These are phyloP conservation scores for Teratosphaeria destructans DNA, from an alignment of 2,329 filamentous ascomycete genomes.

Conservation along the genomic window DNA sequence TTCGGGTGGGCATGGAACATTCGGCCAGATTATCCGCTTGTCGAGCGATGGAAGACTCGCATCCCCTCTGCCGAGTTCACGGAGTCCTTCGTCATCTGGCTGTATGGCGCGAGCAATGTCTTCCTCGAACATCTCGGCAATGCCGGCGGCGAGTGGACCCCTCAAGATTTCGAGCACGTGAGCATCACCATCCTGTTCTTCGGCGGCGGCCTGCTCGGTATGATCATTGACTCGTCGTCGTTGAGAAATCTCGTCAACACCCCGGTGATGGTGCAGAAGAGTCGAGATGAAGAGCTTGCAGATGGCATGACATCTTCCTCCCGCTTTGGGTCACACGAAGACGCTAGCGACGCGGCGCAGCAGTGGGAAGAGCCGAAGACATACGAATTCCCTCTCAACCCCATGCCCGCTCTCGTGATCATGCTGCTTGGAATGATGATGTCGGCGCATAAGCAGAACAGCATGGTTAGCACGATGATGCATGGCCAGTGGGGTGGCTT, in stretches of 20 bases:
- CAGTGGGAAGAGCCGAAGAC: conserved; percentile 50
- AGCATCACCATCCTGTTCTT: conserved; percentile 92
- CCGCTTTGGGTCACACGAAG: conserved; percentile 1
- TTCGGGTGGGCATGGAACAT: conserved; percentile 95
- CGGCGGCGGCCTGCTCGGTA: conserved; percentile 63
- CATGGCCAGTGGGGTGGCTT: conserved; percentile 90
- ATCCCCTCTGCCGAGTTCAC: conserved; percentile 75
- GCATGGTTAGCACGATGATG: conserved; percentile 80
- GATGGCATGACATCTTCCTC: conserved; percentile 7
- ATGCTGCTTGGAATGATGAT: conserved; percentile 87
- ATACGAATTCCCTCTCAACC: conserved; percentile 72
- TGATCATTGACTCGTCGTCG: conserved; percentile 29
- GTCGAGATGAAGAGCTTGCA: conserved; percentile 20
- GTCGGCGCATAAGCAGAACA: conserved; percentile 77
- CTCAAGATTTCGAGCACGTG: conserved; percentile 79
- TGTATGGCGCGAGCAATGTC: conserved; percentile 81
- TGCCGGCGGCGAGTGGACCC: conserved; percentile 60
- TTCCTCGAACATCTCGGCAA: conserved; percentile 80
- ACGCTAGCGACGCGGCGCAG: conserved; percentile 12
- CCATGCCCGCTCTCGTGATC: conserved; percentile 77
- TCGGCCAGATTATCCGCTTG: conserved; percentile 49
- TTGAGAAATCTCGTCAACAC: conserved; percentile 57
- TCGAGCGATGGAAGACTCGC: conserved; percentile 51
- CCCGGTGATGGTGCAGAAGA: conserved; percentile 33
- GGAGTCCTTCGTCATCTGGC: conserved; percentile 81